Conservation (phyloP, 2,329 filamentous ascomycete species). For the Colletotrichum somersetense region DNA sequence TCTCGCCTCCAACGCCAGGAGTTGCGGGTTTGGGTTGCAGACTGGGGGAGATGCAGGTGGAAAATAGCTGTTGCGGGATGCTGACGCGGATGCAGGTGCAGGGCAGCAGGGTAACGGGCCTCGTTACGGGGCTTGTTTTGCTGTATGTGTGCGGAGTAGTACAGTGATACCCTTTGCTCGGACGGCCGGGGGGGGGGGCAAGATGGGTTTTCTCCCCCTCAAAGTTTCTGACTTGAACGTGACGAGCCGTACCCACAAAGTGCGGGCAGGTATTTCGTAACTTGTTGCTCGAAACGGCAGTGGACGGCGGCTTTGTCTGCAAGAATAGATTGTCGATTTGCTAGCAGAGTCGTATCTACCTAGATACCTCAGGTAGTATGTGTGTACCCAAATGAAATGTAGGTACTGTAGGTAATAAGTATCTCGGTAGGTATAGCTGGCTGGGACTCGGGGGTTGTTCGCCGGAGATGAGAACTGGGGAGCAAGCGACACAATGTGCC, state of each 20-base stretch:
- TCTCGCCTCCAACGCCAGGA: conserved; percentile 22
- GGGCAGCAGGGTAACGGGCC: conserved; percentile 9
- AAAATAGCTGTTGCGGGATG: conserved; percentile 18
- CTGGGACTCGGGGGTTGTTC: not conserved
- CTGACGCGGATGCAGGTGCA: not conserved
- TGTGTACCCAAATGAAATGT: not conserved
- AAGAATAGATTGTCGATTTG: conserved; percentile 1
- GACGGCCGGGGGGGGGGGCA: too few relatives aligned
- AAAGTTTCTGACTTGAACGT: conserved; percentile 5
- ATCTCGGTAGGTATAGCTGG: not conserved
- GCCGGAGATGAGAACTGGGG: not conserved
- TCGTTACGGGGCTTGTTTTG: conserved; percentile 30
- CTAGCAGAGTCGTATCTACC: not conserved
- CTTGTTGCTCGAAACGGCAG: conserved; percentile 28
- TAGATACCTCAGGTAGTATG: not conserved
- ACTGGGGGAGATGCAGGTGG: conserved; percentile 5
- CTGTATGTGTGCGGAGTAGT: not conserved
- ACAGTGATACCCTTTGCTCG: too few relatives aligned
- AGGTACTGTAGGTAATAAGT: not conserved
- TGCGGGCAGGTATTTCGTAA: conserved; percentile 37
- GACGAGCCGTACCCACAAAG: conserved; percentile 23
- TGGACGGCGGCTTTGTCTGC: conserved; percentile 3
- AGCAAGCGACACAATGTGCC: too few relatives aligned
- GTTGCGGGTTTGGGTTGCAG: conserved; percentile 15
- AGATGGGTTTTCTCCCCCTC: not conserved